Evolutionary conservation across 139 green algal genomes (phyloP).

Genomic region (Chlamydomonas schloesseri): DNA sequence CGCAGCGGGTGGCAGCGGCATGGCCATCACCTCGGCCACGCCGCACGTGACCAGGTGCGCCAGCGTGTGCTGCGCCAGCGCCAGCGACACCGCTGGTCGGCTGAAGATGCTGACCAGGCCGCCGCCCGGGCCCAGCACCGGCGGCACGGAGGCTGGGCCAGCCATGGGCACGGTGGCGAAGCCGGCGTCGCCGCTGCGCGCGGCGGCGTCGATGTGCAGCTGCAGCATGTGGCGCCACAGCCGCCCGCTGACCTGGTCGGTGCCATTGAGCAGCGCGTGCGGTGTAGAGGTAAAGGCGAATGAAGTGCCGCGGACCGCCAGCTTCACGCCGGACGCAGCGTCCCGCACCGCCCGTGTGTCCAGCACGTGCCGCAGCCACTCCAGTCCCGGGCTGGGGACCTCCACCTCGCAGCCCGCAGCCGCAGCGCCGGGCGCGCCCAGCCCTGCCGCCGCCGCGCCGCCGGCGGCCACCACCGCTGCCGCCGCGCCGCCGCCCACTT

Average conservation of each 20-base stretch:
- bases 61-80: constrained; percentile 45
- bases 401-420: constrained; percentile 21
- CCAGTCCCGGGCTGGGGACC: constrained; percentile 25
- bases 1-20: constrained; percentile 13
- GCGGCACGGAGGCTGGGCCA: not conserved
- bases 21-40: not conserved
- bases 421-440: not conserved
- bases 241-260: constrained; percentile 42
- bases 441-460: constrained; percentile 16
- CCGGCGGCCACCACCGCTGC: constrained; percentile 20
- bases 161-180: not conserved
- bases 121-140: no score
- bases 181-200: not conserved
- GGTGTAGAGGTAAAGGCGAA: constrained; percentile 31
- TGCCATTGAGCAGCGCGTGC: constrained; percentile 11
- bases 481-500: constrained; percentile 12
- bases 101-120: constrained; percentile 13
- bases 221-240: constrained; percentile 49
- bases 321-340: not conserved
- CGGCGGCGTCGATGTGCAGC: constrained; percentile 48
- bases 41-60: constrained; percentile 23
- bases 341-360: constrained; percentile 21
- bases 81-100: constrained; percentile 10
- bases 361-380: constrained; percentile 55
- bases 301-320: constrained; percentile 6